Evolutionary conservation across 2,329 filamentous ascomycete species (phyloP).

Genomic region (Hymenoscyphus repandus): DNA sequence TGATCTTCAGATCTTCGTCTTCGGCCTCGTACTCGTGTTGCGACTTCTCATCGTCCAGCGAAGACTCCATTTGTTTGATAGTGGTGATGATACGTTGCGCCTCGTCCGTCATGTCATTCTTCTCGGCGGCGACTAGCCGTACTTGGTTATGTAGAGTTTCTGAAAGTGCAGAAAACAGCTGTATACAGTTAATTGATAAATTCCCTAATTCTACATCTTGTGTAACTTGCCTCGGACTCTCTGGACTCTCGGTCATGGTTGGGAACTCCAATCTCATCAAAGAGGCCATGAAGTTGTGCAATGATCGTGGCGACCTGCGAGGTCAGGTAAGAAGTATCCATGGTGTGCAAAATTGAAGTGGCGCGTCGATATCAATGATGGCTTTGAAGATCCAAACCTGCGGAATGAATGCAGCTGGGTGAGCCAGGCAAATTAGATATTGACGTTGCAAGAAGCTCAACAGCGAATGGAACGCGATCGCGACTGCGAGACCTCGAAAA

Average conservation of each 20-base stretch:
- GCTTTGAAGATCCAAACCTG: background rate
- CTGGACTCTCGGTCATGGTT: slow-evolving; percentile 85
- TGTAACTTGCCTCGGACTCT: slow-evolving; percentile 71
- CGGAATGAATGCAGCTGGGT: background rate
- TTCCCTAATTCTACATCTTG: slow-evolving; percentile 13
- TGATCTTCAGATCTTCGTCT: slow-evolving; percentile 66
- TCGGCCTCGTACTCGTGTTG: slow-evolving; percentile 60
- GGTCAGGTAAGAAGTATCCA: slow-evolving; percentile 89
- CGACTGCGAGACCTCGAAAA: slow-evolving; percentile 23
- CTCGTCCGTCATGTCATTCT: slow-evolving; percentile 85
- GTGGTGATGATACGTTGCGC: slow-evolving; percentile 77
- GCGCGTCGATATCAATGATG: slow-evolving; percentile 9
- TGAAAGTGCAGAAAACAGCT: slow-evolving; percentile 90
- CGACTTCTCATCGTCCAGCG: slow-evolving; percentile 70
- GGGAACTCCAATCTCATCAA: slow-evolving; percentile 96
- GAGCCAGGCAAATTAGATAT: background rate
- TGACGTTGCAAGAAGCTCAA: slow-evolving; percentile 10
- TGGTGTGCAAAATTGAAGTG: slow-evolving; percentile 34
- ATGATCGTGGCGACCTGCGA: slow-evolving; percentile 96
- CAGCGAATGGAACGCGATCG: slow-evolving; percentile 23
- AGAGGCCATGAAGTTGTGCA: slow-evolving; percentile 85
- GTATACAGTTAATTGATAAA: slow-evolving; percentile 21
- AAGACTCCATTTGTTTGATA: slow-evolving; percentile 90
- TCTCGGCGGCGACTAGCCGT: slow-evolving; percentile 77
- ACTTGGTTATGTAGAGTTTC: slow-evolving; percentile 90